These are phyloP conservation scores for Wallacemonas sp. DNA, from an alignment of 208 protist genomes.

Conservation along the genomic window DNA sequence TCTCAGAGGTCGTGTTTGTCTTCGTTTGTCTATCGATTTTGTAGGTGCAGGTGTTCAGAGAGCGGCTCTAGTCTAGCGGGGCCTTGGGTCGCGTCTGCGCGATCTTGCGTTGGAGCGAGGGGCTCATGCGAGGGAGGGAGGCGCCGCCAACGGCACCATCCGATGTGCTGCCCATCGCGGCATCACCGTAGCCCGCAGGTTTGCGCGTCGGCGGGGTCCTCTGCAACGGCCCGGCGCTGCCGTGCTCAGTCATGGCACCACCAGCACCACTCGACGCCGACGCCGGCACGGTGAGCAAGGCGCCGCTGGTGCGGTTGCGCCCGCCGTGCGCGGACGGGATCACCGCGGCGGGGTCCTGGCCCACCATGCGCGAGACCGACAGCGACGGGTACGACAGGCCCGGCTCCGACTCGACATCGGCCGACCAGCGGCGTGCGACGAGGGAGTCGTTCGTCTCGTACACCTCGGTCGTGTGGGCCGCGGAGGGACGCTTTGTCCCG, in stretches of 20 bases:
- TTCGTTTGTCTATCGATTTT: no score
- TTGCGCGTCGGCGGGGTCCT: neutral
- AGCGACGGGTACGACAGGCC: constrained; percentile 3
- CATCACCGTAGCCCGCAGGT: neutral
- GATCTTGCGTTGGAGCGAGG: constrained; percentile 39
- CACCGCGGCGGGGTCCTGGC: neutral
- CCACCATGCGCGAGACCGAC: neutral
- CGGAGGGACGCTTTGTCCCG: neutral
- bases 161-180: neutral
- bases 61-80: constrained; percentile 1
- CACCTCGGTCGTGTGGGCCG: neutral
- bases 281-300: no score
- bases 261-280: no score
- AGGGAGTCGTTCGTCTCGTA: constrained; percentile 24
- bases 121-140: constrained; percentile 24
- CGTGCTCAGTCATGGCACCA: neutral
- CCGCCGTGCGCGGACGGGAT: no score
- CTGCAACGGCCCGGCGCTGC: neutral
- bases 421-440: neutral
- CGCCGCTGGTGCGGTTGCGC: no score
- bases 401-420: constrained; percentile 14
- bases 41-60: neutral
- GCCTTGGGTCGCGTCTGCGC: neutral
- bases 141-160: neutral
- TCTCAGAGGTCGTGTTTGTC: no score